Percentiles rank a stretch among this genome's conserved stretches.
Evolutionary conservation across 306 rosid species (phyloP).

Genomic region (Cucurbita moschata): DNA sequence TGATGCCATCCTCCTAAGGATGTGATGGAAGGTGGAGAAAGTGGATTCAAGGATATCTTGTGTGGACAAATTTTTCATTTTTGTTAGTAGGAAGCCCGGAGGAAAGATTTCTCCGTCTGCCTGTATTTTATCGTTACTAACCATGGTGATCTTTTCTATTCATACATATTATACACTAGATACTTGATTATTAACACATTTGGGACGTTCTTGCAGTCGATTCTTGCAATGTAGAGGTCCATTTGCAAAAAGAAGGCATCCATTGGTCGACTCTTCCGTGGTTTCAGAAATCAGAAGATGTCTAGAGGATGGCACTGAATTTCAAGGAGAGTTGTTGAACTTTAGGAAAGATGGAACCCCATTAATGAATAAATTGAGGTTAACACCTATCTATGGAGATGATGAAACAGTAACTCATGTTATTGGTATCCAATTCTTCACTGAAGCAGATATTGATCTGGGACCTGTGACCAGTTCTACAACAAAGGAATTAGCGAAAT

Average conservation of each 20-base stretch:
- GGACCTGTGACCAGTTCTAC: slow-evolving; percentile 63
- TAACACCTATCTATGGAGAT: slow-evolving; percentile 89
- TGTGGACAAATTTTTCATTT: background rate
- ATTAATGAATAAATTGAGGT: slow-evolving; percentile 78
- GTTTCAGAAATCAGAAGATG: slow-evolving; percentile 86
- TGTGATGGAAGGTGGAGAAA: background rate
- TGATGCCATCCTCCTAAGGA: background rate
- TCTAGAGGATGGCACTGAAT: slow-evolving; percentile 78
- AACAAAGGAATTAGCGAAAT: slow-evolving; percentile 44
- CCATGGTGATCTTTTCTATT: background rate
- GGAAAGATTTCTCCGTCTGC: background rate
- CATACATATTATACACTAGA: background rate
- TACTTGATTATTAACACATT: slow-evolving; percentile 17
- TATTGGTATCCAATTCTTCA: slow-evolving; percentile 88
- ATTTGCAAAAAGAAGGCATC: slow-evolving; percentile 93
- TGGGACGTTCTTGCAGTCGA: slow-evolving; percentile 53
- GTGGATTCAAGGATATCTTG: background rate
- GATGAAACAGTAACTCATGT: slow-evolving; percentile 80
- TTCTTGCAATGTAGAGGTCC: slow-evolving; percentile 99
- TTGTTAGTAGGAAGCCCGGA: background rate
- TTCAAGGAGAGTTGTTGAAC: slow-evolving; percentile 93
- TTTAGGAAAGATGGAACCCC: slow-evolving; percentile 98
- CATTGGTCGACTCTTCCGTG: slow-evolving; percentile 72
- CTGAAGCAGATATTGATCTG: slow-evolving; percentile 80
- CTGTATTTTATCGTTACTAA: background rate